Conservation (phyloP, 2,329 filamentous ascomycete genomes). For the Sordariomycetes sp. region DNA sequence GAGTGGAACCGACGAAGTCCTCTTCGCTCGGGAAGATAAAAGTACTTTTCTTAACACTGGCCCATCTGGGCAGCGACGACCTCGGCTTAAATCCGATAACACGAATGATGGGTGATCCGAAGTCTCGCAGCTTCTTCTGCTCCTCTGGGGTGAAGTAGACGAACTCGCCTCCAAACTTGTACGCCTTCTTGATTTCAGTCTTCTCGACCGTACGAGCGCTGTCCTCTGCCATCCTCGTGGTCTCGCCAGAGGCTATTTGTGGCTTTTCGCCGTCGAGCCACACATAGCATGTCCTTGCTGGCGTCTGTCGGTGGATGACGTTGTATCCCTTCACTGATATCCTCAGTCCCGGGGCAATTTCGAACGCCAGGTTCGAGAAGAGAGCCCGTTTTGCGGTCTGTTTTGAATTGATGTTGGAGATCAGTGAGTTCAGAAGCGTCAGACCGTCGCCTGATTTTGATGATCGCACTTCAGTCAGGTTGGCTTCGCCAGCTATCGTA, state of each 20-base stretch:
- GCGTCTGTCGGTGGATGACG: slow-evolving; percentile 73
- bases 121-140: slow-evolving; percentile 65
- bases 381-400: slow-evolving; percentile 76
- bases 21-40: slow-evolving; percentile 95
- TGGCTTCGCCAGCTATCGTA: slow-evolving; percentile 55
- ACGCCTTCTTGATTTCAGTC: slow-evolving; percentile 77
- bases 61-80: slow-evolving; percentile 68
- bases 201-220: slow-evolving; percentile 71
- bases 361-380: slow-evolving; percentile 80
- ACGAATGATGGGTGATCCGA: slow-evolving; percentile 73
- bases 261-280: slow-evolving; percentile 80
- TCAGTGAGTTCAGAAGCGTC: slow-evolving; percentile 66
- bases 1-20: slow-evolving; percentile 80
- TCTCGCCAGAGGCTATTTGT: slow-evolving; percentile 69
- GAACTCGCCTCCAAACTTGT: slow-evolving; percentile 89
- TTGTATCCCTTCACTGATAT: slow-evolving; percentile 95
- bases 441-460: slow-evolving; percentile 67
- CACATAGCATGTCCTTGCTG: slow-evolving; percentile 76
- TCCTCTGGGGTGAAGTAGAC: slow-evolving; percentile 82
- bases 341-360: slow-evolving; percentile 72
- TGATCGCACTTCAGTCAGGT: slow-evolving; percentile 41
- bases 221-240: slow-evolving; percentile 68
- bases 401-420: slow-evolving; percentile 86
- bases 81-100: slow-evolving; percentile 91
- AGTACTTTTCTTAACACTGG: slow-evolving; percentile 73